Evolutionary conservation across 75 land plant genomes (phyloP).

Genomic region (Chamaecyparis obtusa): DNA sequence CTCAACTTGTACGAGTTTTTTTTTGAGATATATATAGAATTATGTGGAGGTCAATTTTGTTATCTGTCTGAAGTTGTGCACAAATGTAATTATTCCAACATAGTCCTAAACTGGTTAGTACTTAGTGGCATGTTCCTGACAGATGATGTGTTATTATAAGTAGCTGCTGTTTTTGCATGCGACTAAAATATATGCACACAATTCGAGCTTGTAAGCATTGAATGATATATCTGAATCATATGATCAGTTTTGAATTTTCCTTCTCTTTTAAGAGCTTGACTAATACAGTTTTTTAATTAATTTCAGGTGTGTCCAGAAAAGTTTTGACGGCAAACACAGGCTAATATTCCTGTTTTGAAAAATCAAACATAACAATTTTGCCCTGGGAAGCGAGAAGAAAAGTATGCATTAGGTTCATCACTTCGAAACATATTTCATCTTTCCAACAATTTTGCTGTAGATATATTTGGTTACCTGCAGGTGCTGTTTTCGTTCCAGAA

Average conservation of each 20-base stretch:
- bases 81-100: background rate
- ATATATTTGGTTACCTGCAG: background rate
- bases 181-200: background rate
- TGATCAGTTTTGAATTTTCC: background rate
- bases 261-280: background rate
- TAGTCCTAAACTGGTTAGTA: background rate
- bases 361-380: background rate
- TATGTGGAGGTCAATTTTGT: too few relatives aligned
- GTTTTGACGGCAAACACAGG: background rate
- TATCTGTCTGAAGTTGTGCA: background rate
- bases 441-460: background rate
- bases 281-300: background rate
- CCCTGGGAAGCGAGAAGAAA: background rate
- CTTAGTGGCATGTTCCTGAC: background rate
- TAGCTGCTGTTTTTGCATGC: background rate
- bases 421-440: background rate
- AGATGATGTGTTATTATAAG: background rate
- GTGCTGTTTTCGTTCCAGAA: background rate
- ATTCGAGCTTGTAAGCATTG: background rate
- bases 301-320: background rate
- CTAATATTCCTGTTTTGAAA: background rate
- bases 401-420: background rate
- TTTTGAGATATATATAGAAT: background rate
- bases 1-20: background rate
- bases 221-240: background rate